Conservation (phyloP, 2,329 filamentous ascomycete species). For the Cryphonectria naterciae region DNA sequence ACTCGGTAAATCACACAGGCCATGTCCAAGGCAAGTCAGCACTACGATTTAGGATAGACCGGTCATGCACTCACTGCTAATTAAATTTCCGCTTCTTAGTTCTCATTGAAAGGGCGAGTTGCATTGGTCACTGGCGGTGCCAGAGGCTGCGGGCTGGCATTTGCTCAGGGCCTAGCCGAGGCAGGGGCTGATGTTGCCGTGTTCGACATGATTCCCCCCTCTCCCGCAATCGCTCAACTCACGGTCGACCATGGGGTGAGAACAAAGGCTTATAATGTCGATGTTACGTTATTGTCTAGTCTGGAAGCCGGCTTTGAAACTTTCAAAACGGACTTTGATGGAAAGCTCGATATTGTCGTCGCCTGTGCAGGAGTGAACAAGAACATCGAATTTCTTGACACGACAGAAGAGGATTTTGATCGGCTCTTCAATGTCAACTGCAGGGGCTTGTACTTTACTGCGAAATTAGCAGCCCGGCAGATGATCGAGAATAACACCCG, state of each 20-base stretch:
- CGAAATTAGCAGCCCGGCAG: conserved; percentile 52
- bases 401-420: conserved; percentile 46
- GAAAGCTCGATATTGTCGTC: conserved; percentile 47
- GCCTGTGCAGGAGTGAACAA: conserved; percentile 51
- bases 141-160: conserved; percentile 50
- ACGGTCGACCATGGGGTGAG: conserved; percentile 46
- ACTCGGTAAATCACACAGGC: not conserved
- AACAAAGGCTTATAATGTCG: conserved; percentile 46
- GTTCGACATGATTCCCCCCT: conserved; percentile 49
- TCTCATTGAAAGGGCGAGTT: conserved; percentile 52
- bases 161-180: conserved; percentile 50
- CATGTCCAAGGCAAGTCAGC: conserved; percentile 23
- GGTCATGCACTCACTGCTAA: not conserved
- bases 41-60: rapidly evolving
- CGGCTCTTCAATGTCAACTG: conserved; percentile 49
- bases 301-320: conserved; percentile 38
- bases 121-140: conserved; percentile 52
- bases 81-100: conserved; percentile 36
- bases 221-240: conserved; percentile 44
- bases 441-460: conserved; percentile 49
- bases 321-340: conserved; percentile 39
- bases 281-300: conserved; percentile 41
- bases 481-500: conserved; percentile 57
- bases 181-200: conserved; percentile 52
- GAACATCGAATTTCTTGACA: conserved; percentile 49